Conservation (phyloP, 768 basidiomycete genomes). For the Phylloporus rhodoxanthus region DNA sequence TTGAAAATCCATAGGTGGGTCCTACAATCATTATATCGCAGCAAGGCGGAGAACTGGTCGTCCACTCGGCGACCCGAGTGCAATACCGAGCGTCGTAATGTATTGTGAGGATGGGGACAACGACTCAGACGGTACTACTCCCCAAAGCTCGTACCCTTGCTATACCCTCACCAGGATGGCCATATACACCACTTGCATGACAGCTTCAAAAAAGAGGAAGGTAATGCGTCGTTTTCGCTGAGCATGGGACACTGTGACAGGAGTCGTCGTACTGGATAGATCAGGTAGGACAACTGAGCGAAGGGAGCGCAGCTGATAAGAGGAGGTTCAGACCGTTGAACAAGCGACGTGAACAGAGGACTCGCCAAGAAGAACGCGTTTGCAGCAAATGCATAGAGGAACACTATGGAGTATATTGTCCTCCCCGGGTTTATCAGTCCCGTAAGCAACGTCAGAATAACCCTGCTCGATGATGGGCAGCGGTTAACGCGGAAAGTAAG, state of each 20-base stretch:
- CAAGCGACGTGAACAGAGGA: not conserved
- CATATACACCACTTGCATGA: slow-evolving; percentile 83
- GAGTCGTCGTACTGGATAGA: slow-evolving; percentile 37
- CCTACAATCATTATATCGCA: no score
- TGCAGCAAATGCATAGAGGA: slow-evolving; percentile 80
- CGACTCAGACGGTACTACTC: not conserved
- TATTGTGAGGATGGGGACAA: slow-evolving; percentile 1
- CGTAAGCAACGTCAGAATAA: slow-evolving; percentile 74
- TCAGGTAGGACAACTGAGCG: slow-evolving; percentile 90
- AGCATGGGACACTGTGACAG: slow-evolving; percentile 64
- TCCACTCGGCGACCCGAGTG: not conserved
- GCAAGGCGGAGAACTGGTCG: not conserved
- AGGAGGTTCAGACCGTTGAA: not conserved
- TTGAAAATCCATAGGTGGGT: no score
- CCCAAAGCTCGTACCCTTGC: not conserved
- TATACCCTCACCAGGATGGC: slow-evolving; percentile 64
- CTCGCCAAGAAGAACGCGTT: slow-evolving; percentile 91
- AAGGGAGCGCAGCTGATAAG: slow-evolving; percentile 81
- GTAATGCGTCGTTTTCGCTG: slow-evolving; percentile 81
- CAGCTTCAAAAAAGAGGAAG: slow-evolving; percentile 84
- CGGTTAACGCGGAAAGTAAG: not conserved
- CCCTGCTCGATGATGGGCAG: slow-evolving; percentile 40
- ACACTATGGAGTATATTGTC: slow-evolving; percentile 63
- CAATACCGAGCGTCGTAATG: not conserved
- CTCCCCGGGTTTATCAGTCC: slow-evolving; percentile 59